Percentiles rank a stretch among this genome's conserved stretches.
Conservation (phyloP, 2,329 filamentous ascomycete species). For the Scedosporium apiospermum region DNA sequence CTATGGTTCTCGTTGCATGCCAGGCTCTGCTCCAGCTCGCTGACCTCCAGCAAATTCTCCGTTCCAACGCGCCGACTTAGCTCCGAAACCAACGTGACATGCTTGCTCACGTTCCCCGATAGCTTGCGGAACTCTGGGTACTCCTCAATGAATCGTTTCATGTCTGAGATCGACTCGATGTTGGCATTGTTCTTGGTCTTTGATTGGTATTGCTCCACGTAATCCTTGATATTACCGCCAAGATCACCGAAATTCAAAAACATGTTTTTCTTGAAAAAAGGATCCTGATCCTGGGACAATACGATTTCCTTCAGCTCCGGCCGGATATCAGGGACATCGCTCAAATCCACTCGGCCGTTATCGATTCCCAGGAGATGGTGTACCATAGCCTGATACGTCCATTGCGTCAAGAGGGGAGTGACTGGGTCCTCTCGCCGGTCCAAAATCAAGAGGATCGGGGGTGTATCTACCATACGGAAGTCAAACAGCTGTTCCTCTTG, state of each 20-base stretch:
- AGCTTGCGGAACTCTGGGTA: slow-evolving; percentile 97
- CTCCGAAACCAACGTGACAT: slow-evolving; percentile 91
- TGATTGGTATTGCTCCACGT: slow-evolving; percentile 94
- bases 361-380: slow-evolving; percentile 90
- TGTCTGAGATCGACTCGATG: slow-evolving; percentile 93
- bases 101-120: slow-evolving; percentile 96
- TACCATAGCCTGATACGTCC: slow-evolving; percentile 99
- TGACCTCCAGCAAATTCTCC: slow-evolving; percentile 87
- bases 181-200: slow-evolving; percentile 96
- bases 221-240: slow-evolving; percentile 93
- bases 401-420: slow-evolving; percentile 88
- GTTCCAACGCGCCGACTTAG: slow-evolving; percentile 79
- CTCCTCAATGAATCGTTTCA: slow-evolving; percentile 99
- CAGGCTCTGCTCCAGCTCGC: slow-evolving; percentile 91
- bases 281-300: slow-evolving; percentile 90
- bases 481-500: slow-evolving; percentile 97
- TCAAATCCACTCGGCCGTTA: slow-evolving; percentile 88
- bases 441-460: slow-evolving; percentile 81
- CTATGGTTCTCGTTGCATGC: slow-evolving; percentile 95
- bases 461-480: slow-evolving; percentile 88
- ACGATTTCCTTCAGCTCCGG: slow-evolving; percentile 91
- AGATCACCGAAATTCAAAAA: slow-evolving; percentile 95
- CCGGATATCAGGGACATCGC: slow-evolving; percentile 71
- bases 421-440: slow-evolving; percentile 92
- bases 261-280: slow-evolving; percentile 99